These are phyloP conservation scores for Syzygium oleosum DNA, from an alignment of 345 rosid genomes.

Conservation along the genomic window DNA sequence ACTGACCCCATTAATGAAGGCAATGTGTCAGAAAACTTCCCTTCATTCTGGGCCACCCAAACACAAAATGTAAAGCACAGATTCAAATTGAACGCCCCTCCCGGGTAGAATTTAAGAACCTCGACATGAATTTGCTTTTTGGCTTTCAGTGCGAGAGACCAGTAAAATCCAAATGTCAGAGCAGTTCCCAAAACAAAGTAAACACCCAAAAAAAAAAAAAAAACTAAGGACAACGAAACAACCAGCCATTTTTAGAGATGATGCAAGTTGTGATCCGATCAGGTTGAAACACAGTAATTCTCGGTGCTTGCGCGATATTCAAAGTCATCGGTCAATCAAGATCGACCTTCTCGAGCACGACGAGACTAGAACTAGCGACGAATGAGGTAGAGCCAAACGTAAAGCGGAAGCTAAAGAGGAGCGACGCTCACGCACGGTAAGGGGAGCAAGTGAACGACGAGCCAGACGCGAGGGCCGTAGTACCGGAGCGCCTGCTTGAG, in stretches of 20 bases:
- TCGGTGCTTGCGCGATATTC: background rate
- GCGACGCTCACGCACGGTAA: slow-evolving; percentile 52
- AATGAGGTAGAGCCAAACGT: background rate
- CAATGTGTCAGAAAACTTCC: background rate
- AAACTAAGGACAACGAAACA: background rate
- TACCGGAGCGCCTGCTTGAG: slow-evolving; percentile 49
- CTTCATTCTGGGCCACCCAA: background rate
- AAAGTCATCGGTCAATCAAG: background rate
- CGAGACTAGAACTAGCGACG: background rate
- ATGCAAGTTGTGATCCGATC: background rate
- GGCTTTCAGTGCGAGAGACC: background rate
- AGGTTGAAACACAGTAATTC: background rate
- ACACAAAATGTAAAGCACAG: background rate
- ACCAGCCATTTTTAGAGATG: background rate
- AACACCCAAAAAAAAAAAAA: background rate
- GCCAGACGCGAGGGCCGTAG: slow-evolving; percentile 58
- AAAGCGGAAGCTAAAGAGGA: background rate
- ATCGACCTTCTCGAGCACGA: background rate
- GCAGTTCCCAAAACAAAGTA: background rate
- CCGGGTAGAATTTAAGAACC: background rate
- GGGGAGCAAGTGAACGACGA: slow-evolving; percentile 70
- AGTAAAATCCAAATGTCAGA: background rate
- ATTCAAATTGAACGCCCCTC: background rate
- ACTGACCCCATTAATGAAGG: background rate
- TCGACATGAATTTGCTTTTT: background rate